Evolutionary conservation across 202 grass and related monocot genomes (phyloP).

Genomic region (Zizania palustris): DNA sequence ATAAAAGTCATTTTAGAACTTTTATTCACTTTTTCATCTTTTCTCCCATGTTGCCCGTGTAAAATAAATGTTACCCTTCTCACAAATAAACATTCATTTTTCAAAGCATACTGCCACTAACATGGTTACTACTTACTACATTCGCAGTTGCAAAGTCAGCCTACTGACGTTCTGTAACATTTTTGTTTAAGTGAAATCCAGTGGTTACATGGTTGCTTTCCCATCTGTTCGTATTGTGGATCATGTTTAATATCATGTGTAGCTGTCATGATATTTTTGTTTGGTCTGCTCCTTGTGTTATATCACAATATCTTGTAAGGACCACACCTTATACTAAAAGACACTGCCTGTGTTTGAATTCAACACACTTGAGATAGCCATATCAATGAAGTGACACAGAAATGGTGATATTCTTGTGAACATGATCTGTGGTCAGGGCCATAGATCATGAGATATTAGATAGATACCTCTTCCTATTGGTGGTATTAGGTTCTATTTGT

Average conservation of each 20-base stretch:
- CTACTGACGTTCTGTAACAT: neutral
- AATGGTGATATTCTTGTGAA: constrained; percentile 18
- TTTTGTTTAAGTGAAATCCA: constrained; percentile 5
- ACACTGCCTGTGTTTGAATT: constrained; percentile 21
- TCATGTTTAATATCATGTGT: constrained; percentile 36
- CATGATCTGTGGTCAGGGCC: constrained; percentile 9
- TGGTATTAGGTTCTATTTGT: constrained; percentile 2
- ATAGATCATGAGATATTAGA: constrained; percentile 22
- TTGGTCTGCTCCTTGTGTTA: constrained; percentile 23
- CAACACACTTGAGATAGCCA: constrained; percentile 20
- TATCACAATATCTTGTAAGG: constrained; percentile 39
- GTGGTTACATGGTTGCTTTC: constrained; percentile 33
- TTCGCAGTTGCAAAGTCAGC: neutral
- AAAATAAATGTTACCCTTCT: no score
- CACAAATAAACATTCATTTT: no score
- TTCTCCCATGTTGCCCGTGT: no score
- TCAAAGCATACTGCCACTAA: neutral
- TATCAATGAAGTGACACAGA: constrained; percentile 1
- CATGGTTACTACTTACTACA: neutral
- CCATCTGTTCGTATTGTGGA: constrained; percentile 23
- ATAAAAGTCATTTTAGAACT: neutral
- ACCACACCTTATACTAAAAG: constrained; percentile 31
- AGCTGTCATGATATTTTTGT: constrained; percentile 35
- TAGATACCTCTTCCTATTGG: constrained; percentile 20
- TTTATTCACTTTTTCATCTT: no score